phyloP scores from a whole-genome alignment of 2,329 filamentous ascomycete species.

The Sordariomycetes sp. region DNA sequence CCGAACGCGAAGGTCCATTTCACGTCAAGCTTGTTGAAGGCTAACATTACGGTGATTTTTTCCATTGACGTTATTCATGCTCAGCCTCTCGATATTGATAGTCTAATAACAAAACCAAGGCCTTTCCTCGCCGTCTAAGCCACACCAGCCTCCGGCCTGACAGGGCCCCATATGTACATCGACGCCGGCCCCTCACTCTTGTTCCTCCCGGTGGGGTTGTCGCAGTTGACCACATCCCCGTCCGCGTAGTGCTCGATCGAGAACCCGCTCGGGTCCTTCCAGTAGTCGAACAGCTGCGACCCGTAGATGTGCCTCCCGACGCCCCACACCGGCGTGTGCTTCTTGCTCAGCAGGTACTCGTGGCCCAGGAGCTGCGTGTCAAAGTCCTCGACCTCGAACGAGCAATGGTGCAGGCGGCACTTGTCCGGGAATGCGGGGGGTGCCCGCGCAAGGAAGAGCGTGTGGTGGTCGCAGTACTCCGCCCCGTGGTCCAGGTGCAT shows the following conservation, averaged over 20 bases:
- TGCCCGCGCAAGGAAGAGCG: slow-evolving; percentile 32
- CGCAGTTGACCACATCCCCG: slow-evolving; percentile 46
- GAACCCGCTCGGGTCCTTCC: slow-evolving; percentile 41
- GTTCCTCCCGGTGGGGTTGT: slow-evolving; percentile 21
- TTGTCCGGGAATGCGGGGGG: slow-evolving; percentile 2
- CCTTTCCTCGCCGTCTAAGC: neutral
- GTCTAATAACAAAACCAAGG: no score
- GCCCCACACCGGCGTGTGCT: slow-evolving; percentile 46
- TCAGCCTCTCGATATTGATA: no score
- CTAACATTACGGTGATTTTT: no score
- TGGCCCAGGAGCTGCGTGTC: slow-evolving; percentile 51
- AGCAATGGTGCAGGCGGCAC: slow-evolving; percentile 13
- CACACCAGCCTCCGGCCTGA: neutral
- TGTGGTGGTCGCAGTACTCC: slow-evolving; percentile 41
- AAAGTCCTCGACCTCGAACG: slow-evolving; percentile 43
- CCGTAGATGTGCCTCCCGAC: slow-evolving; percentile 51
- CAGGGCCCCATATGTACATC: slow-evolving; percentile 3
- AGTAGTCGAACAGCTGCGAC: slow-evolving; percentile 54
- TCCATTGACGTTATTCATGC: no score
- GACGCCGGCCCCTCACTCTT: slow-evolving; percentile 1
- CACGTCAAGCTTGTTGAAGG: no score
- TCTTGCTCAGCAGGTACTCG: slow-evolving; percentile 41
- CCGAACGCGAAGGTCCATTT: no score
- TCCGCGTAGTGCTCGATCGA: slow-evolving; percentile 52
- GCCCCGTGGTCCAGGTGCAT: slow-evolving; percentile 41